Evolutionary conservation across 257 asterid species (phyloP).

Genomic region (Solanum ossicruentum): DNA sequence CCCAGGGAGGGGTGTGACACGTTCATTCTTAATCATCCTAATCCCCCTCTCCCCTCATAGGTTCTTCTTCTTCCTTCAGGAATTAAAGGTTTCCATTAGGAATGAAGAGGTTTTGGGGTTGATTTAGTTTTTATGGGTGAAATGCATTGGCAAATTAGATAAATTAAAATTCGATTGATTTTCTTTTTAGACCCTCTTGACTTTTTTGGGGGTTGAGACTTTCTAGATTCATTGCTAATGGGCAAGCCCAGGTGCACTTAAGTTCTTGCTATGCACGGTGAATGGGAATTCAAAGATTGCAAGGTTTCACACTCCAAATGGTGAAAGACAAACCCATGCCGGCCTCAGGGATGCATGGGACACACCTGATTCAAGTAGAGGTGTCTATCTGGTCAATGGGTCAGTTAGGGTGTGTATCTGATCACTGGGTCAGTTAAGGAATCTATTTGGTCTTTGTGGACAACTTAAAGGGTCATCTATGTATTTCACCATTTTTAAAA

Average conservation of each 20-base stretch:
- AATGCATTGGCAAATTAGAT: background rate
- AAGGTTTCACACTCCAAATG: background rate
- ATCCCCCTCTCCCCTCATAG: background rate
- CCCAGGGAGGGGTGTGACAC: no score
- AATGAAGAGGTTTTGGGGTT: background rate
- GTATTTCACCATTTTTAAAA: background rate
- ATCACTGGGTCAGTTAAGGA: background rate
- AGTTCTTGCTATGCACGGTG: no score
- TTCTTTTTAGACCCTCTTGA: background rate
- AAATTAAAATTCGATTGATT: background rate
- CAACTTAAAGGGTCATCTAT: background rate
- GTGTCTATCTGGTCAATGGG: background rate
- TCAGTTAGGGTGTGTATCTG: no score
- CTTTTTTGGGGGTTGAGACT: background rate
- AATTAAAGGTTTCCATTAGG: background rate
- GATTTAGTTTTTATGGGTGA: background rate
- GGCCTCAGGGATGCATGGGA: background rate
- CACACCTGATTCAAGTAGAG: background rate
- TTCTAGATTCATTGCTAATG: background rate
- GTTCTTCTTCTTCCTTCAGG: background rate
- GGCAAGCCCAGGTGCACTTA: no score
- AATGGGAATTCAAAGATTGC: background rate
- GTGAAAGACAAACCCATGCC: background rate
- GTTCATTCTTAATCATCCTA: background rate
- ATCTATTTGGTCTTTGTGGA: background rate